These are phyloP conservation scores for Metschnikowia similis DNA, from an alignment of 805 yeast species.

Conservation along the genomic window DNA sequence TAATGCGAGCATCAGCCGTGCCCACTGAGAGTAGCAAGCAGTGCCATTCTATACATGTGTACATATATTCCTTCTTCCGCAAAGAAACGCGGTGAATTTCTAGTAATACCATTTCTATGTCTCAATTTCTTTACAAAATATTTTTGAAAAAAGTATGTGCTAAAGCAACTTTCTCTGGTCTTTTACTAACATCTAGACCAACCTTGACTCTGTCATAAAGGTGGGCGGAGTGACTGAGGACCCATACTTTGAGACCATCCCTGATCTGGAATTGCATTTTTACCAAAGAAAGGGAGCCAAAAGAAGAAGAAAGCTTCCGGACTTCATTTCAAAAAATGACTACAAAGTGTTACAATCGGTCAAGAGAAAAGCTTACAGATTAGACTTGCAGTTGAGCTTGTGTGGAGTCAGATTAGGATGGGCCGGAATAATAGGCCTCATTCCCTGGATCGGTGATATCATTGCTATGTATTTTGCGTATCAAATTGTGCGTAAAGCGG, in stretches of 20 bases:
- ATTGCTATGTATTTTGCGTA: conserved; percentile 29
- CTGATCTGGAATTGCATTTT: conserved; percentile 37
- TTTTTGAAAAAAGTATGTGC: conserved; percentile 36
- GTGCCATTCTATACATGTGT: neutral
- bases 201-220: conserved; percentile 23
- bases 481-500: conserved; percentile 29
- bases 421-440: conserved; percentile 39
- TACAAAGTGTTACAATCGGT: conserved; percentile 32
- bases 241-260: conserved; percentile 40
- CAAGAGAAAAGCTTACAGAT: conserved; percentile 34
- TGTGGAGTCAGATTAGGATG: conserved; percentile 41
- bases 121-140: conserved; percentile 29
- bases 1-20: neutral
- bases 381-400: conserved; percentile 36
- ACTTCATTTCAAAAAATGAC: conserved; percentile 31
- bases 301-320: conserved; percentile 36
- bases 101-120: conserved; percentile 16
- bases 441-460: conserved; percentile 41
- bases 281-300: conserved; percentile 39
- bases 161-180: neutral
- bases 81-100: neutral
- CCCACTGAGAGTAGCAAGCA: conserved; percentile 2
- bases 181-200: conserved; percentile 18
- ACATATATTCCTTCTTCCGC: neutral
- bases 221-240: conserved; percentile 30